These are phyloP conservation scores for Lactifluus pinguis DNA, from an alignment of 768 basidiomycete genomes.

Conservation along the genomic window DNA sequence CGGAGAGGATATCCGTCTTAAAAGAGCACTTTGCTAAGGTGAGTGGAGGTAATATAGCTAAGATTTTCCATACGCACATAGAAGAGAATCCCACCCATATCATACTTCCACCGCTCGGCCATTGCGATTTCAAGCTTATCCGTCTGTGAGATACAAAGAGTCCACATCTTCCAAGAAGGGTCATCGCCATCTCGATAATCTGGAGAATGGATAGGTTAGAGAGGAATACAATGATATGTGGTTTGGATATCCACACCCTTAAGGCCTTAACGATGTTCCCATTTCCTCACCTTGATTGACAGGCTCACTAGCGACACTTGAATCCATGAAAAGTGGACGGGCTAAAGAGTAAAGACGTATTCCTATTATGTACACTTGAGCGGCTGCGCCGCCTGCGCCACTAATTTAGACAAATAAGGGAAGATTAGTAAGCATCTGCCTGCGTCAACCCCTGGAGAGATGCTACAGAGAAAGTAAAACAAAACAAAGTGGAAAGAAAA, in stretches of 20 bases:
- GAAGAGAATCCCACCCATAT: conserved; percentile 7
- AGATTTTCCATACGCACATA: background rate
- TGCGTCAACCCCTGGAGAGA: no score
- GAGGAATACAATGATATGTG: background rate
- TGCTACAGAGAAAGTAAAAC: no score
- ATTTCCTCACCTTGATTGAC: background rate
- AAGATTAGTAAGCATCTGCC: no score
- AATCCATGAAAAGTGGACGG: background rate
- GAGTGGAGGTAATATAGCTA: background rate
- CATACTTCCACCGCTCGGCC: background rate
- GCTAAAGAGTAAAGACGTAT: background rate
- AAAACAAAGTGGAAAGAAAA: no score
- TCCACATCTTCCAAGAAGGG: conserved; percentile 1
- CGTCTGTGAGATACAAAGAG: background rate
- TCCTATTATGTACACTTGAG: background rate
- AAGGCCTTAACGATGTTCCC: background rate
- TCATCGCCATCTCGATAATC: background rate
- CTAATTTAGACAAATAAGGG: no score
- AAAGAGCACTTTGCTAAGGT: no score
- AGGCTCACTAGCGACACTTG: background rate
- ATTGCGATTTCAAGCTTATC: background rate
- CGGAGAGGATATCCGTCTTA: conserved; percentile 8
- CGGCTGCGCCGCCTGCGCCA: no score
- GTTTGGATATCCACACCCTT: background rate
- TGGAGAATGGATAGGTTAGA: background rate